Base-by-base conservation (phyloP, 2,329 filamentous ascomycete species). In the Acrodontium crateriforme region DNA sequence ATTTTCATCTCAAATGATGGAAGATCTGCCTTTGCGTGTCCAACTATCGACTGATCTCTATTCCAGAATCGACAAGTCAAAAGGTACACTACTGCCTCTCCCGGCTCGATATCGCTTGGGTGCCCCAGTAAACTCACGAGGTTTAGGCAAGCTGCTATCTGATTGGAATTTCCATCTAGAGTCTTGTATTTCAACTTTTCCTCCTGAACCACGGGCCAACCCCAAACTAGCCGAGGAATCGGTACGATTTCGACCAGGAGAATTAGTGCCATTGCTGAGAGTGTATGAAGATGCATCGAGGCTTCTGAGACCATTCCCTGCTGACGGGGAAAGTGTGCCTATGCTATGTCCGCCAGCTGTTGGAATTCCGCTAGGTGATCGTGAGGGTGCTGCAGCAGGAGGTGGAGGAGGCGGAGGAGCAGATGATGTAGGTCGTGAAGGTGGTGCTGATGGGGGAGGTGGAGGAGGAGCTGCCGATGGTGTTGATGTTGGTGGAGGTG, bases 11-110 rank as follows among this genome's bases (percentile, higher is more conserved):
- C n/a, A n/a, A n/a, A n/a, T n/a, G n/a, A n/a, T n/a, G n/a, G n/a
- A n/a, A n/a, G n/a, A n/a, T n/a, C n/a, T n/a, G n/a, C n/a, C n/a
- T n/a, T n/a, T n/a, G n/a, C n/a, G n/a, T n/a, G n/a, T n/a, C n/a
- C n/a, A n/a, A n/a, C n/a, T n/a, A n/a, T n/a, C n/a, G n/a, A n/a
- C n/a, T n/a, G n/a, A n/a, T n/a, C n/a, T n/a, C n/a, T n/a, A n/a
- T n/a, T n/a, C n/a, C n/a, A n/a, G n/a, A n/a, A n/a, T n/a, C n/a
- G n/a, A 71, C 49, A 98, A 56, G 60, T 95, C 82, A 44, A 95
- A 61, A 16, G 89, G 89, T 41, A 95, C 85, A 61, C 81, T 94
- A 58, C 84, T 94, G 17, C 84, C 87, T 49, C 87, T 71, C 6
- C 89, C 89, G 18, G 89, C 89, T 37, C 87, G 68, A 55, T 95